Evolutionary conservation across 179 eudicot species (phyloP), one percentile per base, ranked within the genome.

Genomic region (Spinacia oleracea): DNA sequence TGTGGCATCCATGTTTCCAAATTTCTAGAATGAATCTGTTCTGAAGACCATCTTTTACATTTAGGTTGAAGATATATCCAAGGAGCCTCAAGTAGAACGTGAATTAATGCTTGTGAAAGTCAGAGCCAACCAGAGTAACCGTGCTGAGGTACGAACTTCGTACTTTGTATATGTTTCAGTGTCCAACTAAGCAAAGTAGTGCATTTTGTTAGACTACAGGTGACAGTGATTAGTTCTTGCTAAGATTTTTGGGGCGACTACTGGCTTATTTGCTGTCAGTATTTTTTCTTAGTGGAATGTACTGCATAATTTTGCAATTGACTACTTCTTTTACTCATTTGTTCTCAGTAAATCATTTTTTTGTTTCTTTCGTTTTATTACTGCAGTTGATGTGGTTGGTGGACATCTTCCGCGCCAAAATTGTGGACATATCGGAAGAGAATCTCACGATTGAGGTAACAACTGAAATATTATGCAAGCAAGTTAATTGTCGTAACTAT

Each of bases 61-160:
- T 34, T 72, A 95, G 98, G 97, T 95, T 42, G 97, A 87, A 83
- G 98, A 95, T 83, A 78, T 95, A 80, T 95, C 98, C n/a, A 89
- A 74, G 80, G 93, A 90, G 80, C 90, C 98, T 18, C 98, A 91
- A 76, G 97, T 95, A 73, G 98, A 93, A 84, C 97, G 98, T 77
- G 98, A 95, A 83, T 74, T 95, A 70, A 89, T 93, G 97, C 98
- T 95, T 60, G 85, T 95, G 72, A 95, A 95, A 86, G 88, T 93
- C 38, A 79, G 87, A 77, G 93, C 92, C 48, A 87, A 89, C 77
- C 88, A 84, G 80, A 80, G 62, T 53, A 83, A 84, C 73, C 85
- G 86, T 64, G 89, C 91, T 58, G 97, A 95, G 91, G 98, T 93
- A 86, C 50, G 55, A 3, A 38, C n/a, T 53, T 6, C n/a, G 48